These are phyloP conservation scores for Penicillium sp. DNA, from an alignment of 2,329 filamentous ascomycete species.

Conservation along the genomic window DNA sequence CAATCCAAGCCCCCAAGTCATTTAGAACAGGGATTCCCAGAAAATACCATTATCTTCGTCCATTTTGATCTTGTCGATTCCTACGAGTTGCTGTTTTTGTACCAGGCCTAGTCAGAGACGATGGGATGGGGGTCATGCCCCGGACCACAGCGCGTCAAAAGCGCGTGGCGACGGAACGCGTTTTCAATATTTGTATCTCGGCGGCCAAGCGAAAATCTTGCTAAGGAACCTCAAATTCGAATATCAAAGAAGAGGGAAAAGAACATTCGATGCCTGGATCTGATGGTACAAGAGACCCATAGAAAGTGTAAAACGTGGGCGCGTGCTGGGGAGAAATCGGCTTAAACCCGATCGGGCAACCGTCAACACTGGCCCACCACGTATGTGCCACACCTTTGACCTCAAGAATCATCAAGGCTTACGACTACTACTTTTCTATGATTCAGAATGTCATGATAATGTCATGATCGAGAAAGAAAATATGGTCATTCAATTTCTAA, in stretches of 20 bases:
- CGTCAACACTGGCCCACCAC: constrained; percentile 23
- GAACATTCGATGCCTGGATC: constrained; percentile 1
- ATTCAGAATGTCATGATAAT: neutral
- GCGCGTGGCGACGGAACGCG: neutral
- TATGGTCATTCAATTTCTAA: constrained; percentile 7
- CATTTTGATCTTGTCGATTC: constrained; percentile 8
- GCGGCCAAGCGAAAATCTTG: too few species aligned
- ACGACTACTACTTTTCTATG: neutral
- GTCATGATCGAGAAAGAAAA: neutral
- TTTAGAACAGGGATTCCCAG: neutral
- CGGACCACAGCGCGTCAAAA: neutral
- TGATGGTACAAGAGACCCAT: neutral
- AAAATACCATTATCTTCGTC: constrained; percentile 14
- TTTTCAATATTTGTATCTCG: neutral
- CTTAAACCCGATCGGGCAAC: constrained; percentile 32
- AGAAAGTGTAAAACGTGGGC: constrained; percentile 22
- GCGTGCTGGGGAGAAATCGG: constrained; percentile 18
- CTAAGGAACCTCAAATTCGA: neutral
- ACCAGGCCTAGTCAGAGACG: neutral
- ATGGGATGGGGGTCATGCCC: neutral
- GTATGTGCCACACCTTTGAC: neutral
- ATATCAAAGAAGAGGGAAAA: neutral
- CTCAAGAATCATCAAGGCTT: neutral
- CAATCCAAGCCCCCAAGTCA: neutral
- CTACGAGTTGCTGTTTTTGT: neutral